phyloP scores from a whole-genome alignment of 257 asterid genomes.

The Salvia miltiorrhiza region DNA sequence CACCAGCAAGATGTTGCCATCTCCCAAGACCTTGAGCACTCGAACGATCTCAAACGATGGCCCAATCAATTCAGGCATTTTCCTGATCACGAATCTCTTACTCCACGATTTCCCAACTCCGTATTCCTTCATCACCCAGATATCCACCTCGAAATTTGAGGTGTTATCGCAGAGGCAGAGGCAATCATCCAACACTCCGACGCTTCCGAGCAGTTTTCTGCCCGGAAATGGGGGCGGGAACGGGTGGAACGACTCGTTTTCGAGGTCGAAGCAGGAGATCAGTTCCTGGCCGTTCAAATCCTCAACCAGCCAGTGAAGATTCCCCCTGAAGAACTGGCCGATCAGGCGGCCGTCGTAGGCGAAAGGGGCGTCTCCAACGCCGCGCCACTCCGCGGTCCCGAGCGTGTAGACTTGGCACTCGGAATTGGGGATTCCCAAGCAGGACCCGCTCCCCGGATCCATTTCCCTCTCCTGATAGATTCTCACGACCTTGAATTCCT shows the following conservation, averaged over 20 bases:
- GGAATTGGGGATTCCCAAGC: constrained; percentile 23
- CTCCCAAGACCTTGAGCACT: constrained; percentile 28
- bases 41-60: constrained; percentile 31
- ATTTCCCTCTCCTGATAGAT: constrained; percentile 37
- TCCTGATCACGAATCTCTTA: constrained; percentile 34
- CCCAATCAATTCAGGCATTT: constrained; percentile 23
- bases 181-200: constrained; percentile 29
- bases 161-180: constrained; percentile 42
- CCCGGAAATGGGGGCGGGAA: constrained; percentile 38
- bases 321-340: constrained; percentile 35
- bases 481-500: constrained; percentile 42
- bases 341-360: constrained; percentile 16
- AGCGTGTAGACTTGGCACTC: constrained; percentile 47
- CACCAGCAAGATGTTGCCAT: constrained; percentile 40
- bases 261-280: constrained; percentile 51
- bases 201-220: constrained; percentile 26
- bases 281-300: constrained; percentile 34
- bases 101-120: constrained; percentile 39
- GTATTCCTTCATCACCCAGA: constrained; percentile 60
- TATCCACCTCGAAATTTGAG: constrained; percentile 22
- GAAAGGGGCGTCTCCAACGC: constrained; percentile 24
- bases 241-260: constrained; percentile 35
- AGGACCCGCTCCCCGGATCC: constrained; percentile 15
- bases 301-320: constrained; percentile 50
- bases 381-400: constrained; percentile 37